These are phyloP conservation scores for Hibiscus tridactylites DNA, from an alignment of 345 rosid species.

Conservation along the genomic window DNA sequence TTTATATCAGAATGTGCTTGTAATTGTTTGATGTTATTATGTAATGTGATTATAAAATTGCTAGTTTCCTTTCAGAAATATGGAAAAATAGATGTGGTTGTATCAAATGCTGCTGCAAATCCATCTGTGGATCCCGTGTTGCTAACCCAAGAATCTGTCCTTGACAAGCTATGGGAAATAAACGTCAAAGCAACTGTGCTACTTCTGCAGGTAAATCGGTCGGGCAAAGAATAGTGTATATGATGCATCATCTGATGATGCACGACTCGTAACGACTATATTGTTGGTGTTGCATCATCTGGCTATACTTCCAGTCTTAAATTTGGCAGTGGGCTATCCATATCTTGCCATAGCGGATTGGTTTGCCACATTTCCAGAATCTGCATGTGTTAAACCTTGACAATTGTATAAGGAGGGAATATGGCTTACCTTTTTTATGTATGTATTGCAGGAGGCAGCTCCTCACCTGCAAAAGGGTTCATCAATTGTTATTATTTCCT, in stretches of 20 bases:
- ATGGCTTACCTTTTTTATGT: background rate
- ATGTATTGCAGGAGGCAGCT: slow-evolving; percentile 54
- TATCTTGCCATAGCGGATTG: background rate
- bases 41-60: background rate
- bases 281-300: background rate
- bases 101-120: slow-evolving; percentile 62
- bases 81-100: slow-evolving; percentile 55
- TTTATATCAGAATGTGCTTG: background rate
- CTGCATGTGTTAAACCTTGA: background rate
- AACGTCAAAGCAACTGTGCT: slow-evolving; percentile 59
- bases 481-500: slow-evolving; percentile 66
- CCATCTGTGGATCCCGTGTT: slow-evolving; percentile 39
- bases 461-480: slow-evolving; percentile 74
- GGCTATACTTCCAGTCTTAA: background rate
- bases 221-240: background rate
- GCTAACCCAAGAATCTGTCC: slow-evolving; percentile 40
- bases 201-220: slow-evolving; percentile 36
- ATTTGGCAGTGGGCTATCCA: background rate
- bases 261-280: background rate
- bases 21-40: background rate
- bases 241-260: background rate
- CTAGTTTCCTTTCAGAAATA: slow-evolving; percentile 37
- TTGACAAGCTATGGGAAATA: slow-evolving; percentile 66
- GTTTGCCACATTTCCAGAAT: background rate
- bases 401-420: background rate